These are phyloP conservation scores for Penicillium oxalicum DNA, from an alignment of 2,329 filamentous ascomycete genomes.

Conservation along the genomic window DNA sequence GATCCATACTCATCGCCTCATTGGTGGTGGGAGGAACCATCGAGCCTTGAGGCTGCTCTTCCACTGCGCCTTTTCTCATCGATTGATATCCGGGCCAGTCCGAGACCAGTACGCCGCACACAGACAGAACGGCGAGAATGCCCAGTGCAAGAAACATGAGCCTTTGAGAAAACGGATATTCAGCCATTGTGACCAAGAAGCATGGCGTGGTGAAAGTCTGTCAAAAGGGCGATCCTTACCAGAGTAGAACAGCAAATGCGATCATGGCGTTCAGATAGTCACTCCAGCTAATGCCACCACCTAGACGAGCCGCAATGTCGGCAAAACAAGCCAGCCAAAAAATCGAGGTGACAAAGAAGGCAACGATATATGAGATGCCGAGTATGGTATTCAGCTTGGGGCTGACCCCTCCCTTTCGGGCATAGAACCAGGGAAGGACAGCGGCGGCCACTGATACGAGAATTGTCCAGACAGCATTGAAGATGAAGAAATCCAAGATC, in stretches of 20 bases:
- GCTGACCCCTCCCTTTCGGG: conserved; percentile 12
- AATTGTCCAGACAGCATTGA: conserved; percentile 24
- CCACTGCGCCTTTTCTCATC: conserved; percentile 6
- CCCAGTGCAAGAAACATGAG: conserved; percentile 25
- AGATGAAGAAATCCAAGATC: conserved; percentile 22
- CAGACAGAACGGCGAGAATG: conserved; percentile 23
- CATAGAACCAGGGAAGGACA: conserved; percentile 18
- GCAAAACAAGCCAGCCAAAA: conserved; percentile 30
- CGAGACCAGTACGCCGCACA: conserved; percentile 22
- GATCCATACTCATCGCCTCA: neutral
- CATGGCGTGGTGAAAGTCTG: too few relatives aligned
- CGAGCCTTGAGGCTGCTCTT: neutral
- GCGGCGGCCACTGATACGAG: conserved; percentile 16
- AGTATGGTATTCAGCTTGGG: conserved; percentile 18
- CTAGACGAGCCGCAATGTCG: conserved; percentile 18
- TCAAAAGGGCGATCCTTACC: conserved; percentile 13
- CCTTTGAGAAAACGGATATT: conserved; percentile 9
- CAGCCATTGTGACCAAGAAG: too few relatives aligned
- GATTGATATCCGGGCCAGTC: conserved; percentile 25
- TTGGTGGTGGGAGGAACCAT: conserved; percentile 3
- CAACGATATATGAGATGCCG: conserved; percentile 13
- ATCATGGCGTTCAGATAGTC: conserved; percentile 22
- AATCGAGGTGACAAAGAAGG: conserved; percentile 27
- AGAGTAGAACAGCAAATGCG: conserved; percentile 27
- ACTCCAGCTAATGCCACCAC: conserved; percentile 3